Percentiles rank a stretch among this genome's conserved stretches.
Evolutionary conservation across 1,284 basidiomycete genomes (phyloP).

Genomic region (Pseudozyma pruni): DNA sequence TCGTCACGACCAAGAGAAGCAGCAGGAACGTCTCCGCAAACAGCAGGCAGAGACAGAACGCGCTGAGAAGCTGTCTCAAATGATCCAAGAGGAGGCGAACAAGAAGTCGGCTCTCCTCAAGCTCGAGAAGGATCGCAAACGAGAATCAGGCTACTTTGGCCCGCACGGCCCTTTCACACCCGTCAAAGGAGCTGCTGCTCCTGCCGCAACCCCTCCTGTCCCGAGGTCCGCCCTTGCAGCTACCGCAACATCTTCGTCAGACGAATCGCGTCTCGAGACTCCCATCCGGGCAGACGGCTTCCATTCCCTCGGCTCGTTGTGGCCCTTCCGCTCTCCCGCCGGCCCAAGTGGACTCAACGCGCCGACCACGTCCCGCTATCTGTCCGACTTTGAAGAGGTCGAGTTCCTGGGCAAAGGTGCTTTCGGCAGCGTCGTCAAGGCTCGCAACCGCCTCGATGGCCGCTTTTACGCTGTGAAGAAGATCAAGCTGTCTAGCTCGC

Average conservation of each 20-base stretch:
- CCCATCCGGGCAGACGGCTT: conserved; percentile 10
- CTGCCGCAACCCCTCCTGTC: conserved; percentile 1
- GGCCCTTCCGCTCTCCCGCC: conserved; percentile 56
- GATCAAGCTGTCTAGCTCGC: conserved; percentile 78
- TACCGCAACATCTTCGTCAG: conserved; percentile 3
- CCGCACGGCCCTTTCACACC: conserved; percentile 29
- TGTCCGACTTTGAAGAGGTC: conserved; percentile 67
- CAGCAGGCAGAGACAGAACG: conserved; percentile 48
- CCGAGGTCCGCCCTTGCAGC: not conserved
- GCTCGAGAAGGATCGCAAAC: conserved; percentile 47
- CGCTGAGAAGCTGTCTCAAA: conserved; percentile 52
- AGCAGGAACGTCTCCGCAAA: conserved; percentile 33
- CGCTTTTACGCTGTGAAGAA: conserved; percentile 80
- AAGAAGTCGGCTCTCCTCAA: conserved; percentile 53
- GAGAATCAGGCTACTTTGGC: conserved; percentile 36
- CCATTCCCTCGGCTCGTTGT: conserved; percentile 52
- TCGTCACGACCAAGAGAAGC: conserved; percentile 27
- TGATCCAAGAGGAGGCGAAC: conserved; percentile 56
- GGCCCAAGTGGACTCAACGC: conserved; percentile 20
- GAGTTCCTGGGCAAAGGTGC: conserved; percentile 79
- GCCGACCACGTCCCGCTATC: conserved; percentile 56
- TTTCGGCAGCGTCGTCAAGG: conserved; percentile 93
- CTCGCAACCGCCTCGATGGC: conserved; percentile 78
- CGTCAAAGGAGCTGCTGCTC: conserved; percentile 4
- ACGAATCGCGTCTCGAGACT: conserved; percentile 41